Base-by-base conservation (phyloP, 202 grass and related monocot species). In the Dendrocalamus latiflorus region DNA sequence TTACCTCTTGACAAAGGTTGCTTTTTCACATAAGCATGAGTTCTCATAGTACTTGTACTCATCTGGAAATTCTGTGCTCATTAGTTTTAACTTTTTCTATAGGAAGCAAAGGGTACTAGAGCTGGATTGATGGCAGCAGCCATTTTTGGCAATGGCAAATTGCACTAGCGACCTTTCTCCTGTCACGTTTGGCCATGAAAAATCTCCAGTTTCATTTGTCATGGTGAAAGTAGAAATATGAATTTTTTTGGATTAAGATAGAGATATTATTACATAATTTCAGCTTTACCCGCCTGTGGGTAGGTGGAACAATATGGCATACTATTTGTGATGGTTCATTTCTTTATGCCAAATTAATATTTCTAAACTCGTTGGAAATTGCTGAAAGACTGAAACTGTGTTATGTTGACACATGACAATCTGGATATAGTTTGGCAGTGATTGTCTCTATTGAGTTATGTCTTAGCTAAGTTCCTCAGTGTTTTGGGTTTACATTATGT, bases 41-140 rank as follows among this genome's bases (percentile, higher is more conserved):
- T 48, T 80, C 44, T 81, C 72, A 53, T 63, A 64, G 59, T 86
- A 37, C 9, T 81, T 57, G 26, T 84, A 62, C 9, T 59, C 17
- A 24, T 71, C 42, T 62, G 28, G 14, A 81, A 66, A 63, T 81
- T 74, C 1, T 53, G 14, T 85, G 26, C 18, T 65, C 13, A 74
- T 12, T 64, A 51, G 44, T 84, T 86, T 86, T 39, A 10, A 66
- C 13, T 64, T 85, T 65, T 83, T 6, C 47, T 85, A 66, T 64
- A 99, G 96, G 96, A 99, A 91, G 96, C 94, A 18, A 99, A 99
- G 84, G 93, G 96, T 59, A 82, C 91, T 88, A 93, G 96, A 84
- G 96, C 96, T 89, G 96, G 96, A 74, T 84, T 96, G 73, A 99
- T 91, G 90, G 91, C 96, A 64, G 96, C 93, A 73, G 91, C 84